Evolutionary conservation across 2,329 filamentous ascomycete species (phyloP), one percentile per base, ranked within the genome.

Genomic region (Daldinia sp.): DNA sequence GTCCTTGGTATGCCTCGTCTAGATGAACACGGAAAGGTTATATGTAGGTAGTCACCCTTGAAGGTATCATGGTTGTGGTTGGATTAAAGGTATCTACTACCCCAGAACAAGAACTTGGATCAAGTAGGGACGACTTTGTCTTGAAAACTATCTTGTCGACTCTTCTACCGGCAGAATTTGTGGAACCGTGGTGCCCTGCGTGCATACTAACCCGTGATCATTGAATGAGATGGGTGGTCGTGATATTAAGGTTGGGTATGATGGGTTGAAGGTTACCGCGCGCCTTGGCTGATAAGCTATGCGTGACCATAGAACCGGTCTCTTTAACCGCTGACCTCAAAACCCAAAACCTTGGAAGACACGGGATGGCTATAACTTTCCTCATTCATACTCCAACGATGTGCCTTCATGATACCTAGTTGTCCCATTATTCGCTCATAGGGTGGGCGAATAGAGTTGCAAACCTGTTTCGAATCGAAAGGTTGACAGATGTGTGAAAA

Each of bases 171-270:
- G 43, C 63, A 49, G 60, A 25, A 45, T 30, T 45, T 48, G 50
- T 56, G 49, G 58, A 37, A 56, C 29, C 27, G 49, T 47, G 37
- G 51, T 39, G 52, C 57, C 45, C 41, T 51, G 27, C 37, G 11
- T 64, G 43, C 53, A 62, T 55, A n/a, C 49, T 49, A 39, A 39
- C 48, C 48, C 45, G n/a, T 32, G 27, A 39, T 64, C 41, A 51
- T 58, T 39, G 49, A 55, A 50, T 55, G 6, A 11, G 39, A 25
- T 43, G 30, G 35, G 25, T 43, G 21, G 30, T 53, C 25, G 19
- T 19, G 45, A 52, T 9, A 13, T 52, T 15, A 15, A 45, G 27
- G 21, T 45, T 45, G 23, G 4, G 27, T 45, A 45, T n/a, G 21
- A 45, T 27, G 39, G 13, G 13, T 13, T 45, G 21, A 15, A 25